A percentile compares a stretch with the other conserved stretches of the same genome.
Conservation (phyloP, 2,329 filamentous ascomycete genomes). For the Calonectria pseudoreteaudii region DNA sequence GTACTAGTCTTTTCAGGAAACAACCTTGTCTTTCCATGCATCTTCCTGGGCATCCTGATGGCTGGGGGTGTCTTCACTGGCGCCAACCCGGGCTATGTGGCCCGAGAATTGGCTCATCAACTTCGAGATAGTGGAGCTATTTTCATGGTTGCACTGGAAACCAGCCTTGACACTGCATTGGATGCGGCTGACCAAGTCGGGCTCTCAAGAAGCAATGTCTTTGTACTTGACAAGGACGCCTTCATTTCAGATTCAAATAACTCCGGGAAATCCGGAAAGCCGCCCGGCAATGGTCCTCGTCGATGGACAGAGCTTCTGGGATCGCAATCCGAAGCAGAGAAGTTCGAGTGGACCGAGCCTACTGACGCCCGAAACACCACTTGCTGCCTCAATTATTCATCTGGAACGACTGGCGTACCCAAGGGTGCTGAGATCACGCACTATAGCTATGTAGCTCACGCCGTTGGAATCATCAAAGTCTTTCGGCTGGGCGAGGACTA, state of each 20-base stretch:
- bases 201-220: conserved; percentile 67
- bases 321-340: conserved; percentile 49
- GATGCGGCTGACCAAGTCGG: conserved; percentile 72
- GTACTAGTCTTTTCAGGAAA: conserved; percentile 81
- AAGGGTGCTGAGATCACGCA: conserved; percentile 88
- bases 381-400: conserved; percentile 82
- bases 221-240: conserved; percentile 68
- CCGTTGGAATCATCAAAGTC: conserved; percentile 61
- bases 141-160: conserved; percentile 72
- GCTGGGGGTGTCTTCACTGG: conserved; percentile 83
- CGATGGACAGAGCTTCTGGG: conserved; percentile 75
- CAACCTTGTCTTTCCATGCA: conserved; percentile 76
- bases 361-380: conserved; percentile 62
- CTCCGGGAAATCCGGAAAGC: background rate
- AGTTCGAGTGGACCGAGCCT: conserved; percentile 72
- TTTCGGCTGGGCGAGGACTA: conserved; percentile 51
- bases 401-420: conserved; percentile 81
- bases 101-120: conserved; percentile 80
- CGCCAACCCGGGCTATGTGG: conserved; percentile 75
- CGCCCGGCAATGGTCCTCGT: background rate
- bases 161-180: conserved; percentile 71
- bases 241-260: conserved; percentile 50
- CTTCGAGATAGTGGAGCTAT: conserved; percentile 76
- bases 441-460: conserved; percentile 79
- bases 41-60: conserved; percentile 80